Evolutionary conservation across 108 stramenopile genomes (phyloP), one percentile per base, ranked within the genome.

Genomic region (Aurantiochytrium sp.): DNA sequence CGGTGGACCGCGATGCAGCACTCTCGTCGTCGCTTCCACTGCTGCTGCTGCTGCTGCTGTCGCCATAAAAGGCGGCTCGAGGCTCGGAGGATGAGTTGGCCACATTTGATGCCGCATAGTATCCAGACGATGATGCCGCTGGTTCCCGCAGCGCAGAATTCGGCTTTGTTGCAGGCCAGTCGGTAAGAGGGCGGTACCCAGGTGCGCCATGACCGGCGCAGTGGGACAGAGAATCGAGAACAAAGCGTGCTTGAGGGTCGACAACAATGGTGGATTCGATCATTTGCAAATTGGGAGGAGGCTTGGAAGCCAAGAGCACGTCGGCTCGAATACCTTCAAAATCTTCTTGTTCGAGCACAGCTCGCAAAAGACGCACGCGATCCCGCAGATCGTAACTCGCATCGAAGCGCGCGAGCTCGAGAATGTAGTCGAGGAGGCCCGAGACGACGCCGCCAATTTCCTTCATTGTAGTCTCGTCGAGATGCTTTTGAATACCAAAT

Each of bases 371-470:
- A 47, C 99, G 92, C 2, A 98, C 98, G 83, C 97, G 92, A 90
- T 99, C 99, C 29, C 98, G 95, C 8, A 99, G 95, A 93, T 99
- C 97, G 59, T 95, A 96, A 59, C 96, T 88, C 10, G 95, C 91
- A 92, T 99, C 99, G 59, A 96, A 92, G 23, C 97, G 93, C 29
- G 96, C 97, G 93, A 99, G 92, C 23, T 98, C 95, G 72, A 99
- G 91, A 72, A 99, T 95, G 72, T 97, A 97, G 73, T 97, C 96
- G 69, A 97, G 95, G 8, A 99, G 58, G 12, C 90, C 90, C 23
- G 53, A 58, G 73, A 95, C 94, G n/a, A 35, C 45, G 47, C 76
- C 69, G 72, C 72, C 89, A 89, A 71, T 28, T 60, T n/a, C 6
- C 88, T 89, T 12, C 93, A 90, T 18, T 69, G 60, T 29, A 5